Evolutionary conservation across 2,329 filamentous ascomycete species (phyloP).

Genomic region (Aureobasidium sp.): DNA sequence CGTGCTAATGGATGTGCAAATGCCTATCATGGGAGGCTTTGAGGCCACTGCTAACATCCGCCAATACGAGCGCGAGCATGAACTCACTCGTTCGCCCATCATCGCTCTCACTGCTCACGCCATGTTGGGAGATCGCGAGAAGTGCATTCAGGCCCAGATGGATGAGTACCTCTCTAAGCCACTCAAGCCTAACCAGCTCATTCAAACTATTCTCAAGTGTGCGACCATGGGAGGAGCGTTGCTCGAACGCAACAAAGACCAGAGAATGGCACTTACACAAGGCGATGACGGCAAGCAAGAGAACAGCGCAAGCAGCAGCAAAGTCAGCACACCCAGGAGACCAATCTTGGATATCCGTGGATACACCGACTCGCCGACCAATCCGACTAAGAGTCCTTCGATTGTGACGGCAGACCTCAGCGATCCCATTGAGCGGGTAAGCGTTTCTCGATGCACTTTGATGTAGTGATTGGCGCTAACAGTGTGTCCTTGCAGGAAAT

Average conservation of each 20-base stretch:
- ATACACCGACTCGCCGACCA: slow-evolving; percentile 59
- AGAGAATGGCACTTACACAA: slow-evolving; percentile 22
- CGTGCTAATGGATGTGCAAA: slow-evolving; percentile 98
- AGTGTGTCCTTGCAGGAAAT: slow-evolving; percentile 16
- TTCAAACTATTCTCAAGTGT: slow-evolving; percentile 95
- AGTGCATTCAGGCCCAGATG: slow-evolving; percentile 98
- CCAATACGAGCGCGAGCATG: slow-evolving; percentile 80
- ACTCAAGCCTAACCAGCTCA: slow-evolving; percentile 91
- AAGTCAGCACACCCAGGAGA: slow-evolving; percentile 16
- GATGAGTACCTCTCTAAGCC: slow-evolving; percentile 98
- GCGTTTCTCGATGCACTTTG: slow-evolving; percentile 19
- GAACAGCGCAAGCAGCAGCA: neutral
- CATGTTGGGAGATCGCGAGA: slow-evolving; percentile 96
- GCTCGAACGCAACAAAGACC: slow-evolving; percentile 62
- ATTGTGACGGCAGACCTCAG: slow-evolving; percentile 50
- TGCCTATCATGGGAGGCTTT: slow-evolving; percentile 99
- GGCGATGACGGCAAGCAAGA: slow-evolving; percentile 8
- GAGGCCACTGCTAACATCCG: slow-evolving; percentile 95
- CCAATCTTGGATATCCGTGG: slow-evolving; percentile 49
- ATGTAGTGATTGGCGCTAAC: neutral
- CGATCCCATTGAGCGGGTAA: slow-evolving; percentile 52
- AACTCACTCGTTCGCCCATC: slow-evolving; percentile 79
- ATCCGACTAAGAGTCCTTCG: slow-evolving; percentile 54
- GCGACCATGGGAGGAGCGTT: slow-evolving; percentile 81
- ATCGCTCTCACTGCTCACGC: slow-evolving; percentile 96